Base-by-base conservation (phyloP, 345 rosid genomes). In the Theobroma cacao region DNA sequence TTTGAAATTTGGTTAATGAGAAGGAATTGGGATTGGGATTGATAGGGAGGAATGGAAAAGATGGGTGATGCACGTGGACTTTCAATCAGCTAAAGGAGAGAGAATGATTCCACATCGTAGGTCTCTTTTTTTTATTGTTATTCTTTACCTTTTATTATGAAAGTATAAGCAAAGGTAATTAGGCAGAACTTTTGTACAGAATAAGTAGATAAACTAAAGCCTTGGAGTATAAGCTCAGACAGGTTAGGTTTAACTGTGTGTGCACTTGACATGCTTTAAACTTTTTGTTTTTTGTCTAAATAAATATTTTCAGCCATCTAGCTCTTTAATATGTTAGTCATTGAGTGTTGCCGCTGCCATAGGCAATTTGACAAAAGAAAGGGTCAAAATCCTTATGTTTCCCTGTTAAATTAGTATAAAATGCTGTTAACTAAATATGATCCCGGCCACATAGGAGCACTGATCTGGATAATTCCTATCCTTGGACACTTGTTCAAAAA, bases 11-110 rank as follows among this genome's bases (percentile, higher is more conserved):
- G 26, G 78, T 80, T 89, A 83, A 88, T 86, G 78, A 88, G 78
- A 86, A 84, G 64, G 75, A 66, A 75, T 80, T 79, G 91, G 85
- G 89, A 59, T 83, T 88, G 94, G 89, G 89, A 80, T 91, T 88
- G 88, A 84, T 90, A 89, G 93, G 91, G 79, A 78, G 90, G 89
- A 92, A 82, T 85, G 97, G 92, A 90, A 90, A 94, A 87, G 95
- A 94, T 86, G 95, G 97, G 90, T 92, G 97, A 96, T 87, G 90
- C 87, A 60, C 87, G 53, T 84, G 90, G 92, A 88, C 84, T 87
- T 87, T 82, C 94, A 82, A 82, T 92, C 92, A 87, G 90, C 90
- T 83, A 86, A 89, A 87, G 92, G 87, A 85, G 87, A 88, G 77
- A 81, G 87, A 90, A 70, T 87, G 86, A 84, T 89, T 82, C 92